These are phyloP conservation scores for Retiboletus fuscus DNA, from an alignment of 1,284 basidiomycete species.

Conservation along the genomic window DNA sequence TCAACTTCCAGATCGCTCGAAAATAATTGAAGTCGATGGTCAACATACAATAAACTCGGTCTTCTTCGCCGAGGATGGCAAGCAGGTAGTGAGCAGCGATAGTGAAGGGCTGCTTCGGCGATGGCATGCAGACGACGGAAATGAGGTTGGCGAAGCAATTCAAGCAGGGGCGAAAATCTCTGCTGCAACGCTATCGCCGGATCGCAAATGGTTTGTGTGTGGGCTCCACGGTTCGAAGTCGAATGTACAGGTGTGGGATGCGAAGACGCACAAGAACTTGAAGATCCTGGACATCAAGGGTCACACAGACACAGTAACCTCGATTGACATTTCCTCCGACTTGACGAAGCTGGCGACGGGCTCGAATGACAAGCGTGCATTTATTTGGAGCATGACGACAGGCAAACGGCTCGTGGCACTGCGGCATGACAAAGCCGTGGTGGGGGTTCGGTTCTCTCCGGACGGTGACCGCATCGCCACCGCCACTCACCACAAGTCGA, in stretches of 20 bases:
- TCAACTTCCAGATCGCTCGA: background rate
- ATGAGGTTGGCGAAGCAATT: no score
- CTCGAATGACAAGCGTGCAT: background rate
- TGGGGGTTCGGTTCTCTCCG: slow-evolving; percentile 1
- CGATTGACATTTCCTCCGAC: background rate
- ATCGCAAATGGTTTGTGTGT: background rate
- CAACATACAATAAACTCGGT: no score
- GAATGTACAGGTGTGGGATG: background rate
- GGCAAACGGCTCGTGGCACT: background rate
- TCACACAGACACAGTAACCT: background rate
- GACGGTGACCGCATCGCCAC: background rate
- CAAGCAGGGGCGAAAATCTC: no score
- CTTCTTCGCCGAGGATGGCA: no score
- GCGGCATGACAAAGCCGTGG: background rate
- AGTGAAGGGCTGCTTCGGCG: no score
- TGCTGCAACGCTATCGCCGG: no score
- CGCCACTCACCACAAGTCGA: background rate
- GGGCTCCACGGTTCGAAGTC: background rate
- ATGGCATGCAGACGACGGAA: no score
- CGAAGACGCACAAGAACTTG: background rate
- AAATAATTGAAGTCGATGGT: no score
- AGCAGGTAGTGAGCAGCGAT: no score
- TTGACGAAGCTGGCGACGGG: background rate
- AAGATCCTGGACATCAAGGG: background rate
- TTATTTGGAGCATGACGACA: background rate